Evolutionary conservation across 2,329 filamentous ascomycete genomes (phyloP), one percentile per base, ranked within the genome.

Genomic region (Ophiostoma pallidulum): DNA sequence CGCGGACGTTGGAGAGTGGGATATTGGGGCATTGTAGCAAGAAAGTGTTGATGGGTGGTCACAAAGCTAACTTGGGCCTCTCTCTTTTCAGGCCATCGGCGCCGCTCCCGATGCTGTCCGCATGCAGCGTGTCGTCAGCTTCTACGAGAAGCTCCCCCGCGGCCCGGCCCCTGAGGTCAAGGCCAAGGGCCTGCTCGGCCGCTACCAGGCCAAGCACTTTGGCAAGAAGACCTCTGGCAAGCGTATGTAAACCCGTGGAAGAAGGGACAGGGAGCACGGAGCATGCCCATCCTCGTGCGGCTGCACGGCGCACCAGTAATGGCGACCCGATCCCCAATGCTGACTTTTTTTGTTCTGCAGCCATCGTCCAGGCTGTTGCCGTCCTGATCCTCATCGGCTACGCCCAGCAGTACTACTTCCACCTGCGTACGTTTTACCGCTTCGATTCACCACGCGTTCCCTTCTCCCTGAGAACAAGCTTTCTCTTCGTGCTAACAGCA

Each of bases 331-430:
- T 24, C 35, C 24, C 18, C 4, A 2, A 35, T 26, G 29, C 49
- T 53, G 35, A 52, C 51, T 4, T 20, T 22, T 6, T 24, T 19
- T 22, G n/a, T 45, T 31, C n/a, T 51, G 41, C 60, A 98, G 92
- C 92, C 56, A 79, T 98, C 64, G 75, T 94, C 61, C 92, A 98
- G 70, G 76, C 81, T 60, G 84, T 98, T 61, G 82, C 77, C 59
- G 74, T 80, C 64, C 72, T 98, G 54, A 72, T 95, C 57, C 70
- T 80, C 57, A 66, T 97, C 59, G 91, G 92, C 62, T 98, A 98
- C 71, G 86, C 85, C 61, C 88, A 97, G 74, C 90, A 95, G 75
- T 98, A 98, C 83, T 97, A 98, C 80, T 97, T 94, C 86, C 94
- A 98, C 74, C 79, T 98, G 64, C 88, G 92, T 98, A 82, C 71